These are phyloP conservation scores for Logfia minima DNA, from an alignment of 129 eudicot species.

Conservation along the genomic window DNA sequence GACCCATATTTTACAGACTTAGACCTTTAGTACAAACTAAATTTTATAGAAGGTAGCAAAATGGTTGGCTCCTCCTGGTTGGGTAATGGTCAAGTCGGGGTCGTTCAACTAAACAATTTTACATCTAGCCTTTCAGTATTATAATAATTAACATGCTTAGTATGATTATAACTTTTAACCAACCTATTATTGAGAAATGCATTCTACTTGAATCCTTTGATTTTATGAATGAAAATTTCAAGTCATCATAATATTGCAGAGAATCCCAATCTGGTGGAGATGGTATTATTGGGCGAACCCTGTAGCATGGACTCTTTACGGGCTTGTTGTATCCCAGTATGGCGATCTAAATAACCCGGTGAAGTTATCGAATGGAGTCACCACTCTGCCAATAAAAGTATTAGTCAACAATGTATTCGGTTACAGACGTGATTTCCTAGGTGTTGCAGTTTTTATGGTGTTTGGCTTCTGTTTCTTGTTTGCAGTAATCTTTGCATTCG, in stretches of 20 bases:
- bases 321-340: conserved; percentile 87
- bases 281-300: conserved; percentile 99
- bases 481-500: conserved; percentile 80
- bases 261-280: conserved; percentile 99
- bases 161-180: not conserved
- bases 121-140: not conserved
- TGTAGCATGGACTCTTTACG: conserved; percentile 90
- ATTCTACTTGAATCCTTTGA: not conserved
- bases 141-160: not conserved
- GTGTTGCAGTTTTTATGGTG: conserved; percentile 73
- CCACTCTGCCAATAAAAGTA: conserved; percentile 39
- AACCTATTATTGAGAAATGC: not conserved
- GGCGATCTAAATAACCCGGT: conserved; percentile 54
- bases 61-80: not conserved
- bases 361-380: conserved; percentile 67
- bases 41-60: not conserved
- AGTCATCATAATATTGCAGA: conserved; percentile 43
- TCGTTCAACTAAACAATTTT: not conserved
- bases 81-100: not conserved
- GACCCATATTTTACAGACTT: not conserved
- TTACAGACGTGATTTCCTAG: conserved; percentile 76
- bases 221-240: not conserved
- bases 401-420: conserved; percentile 72
- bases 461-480: conserved; percentile 68
- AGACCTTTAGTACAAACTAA: not conserved